Percentiles rank a stretch among this genome's conserved stretches.
Conservation (phyloP, 225 moss, liverwort and hornwort genomes). For the Neckera pumila region DNA sequence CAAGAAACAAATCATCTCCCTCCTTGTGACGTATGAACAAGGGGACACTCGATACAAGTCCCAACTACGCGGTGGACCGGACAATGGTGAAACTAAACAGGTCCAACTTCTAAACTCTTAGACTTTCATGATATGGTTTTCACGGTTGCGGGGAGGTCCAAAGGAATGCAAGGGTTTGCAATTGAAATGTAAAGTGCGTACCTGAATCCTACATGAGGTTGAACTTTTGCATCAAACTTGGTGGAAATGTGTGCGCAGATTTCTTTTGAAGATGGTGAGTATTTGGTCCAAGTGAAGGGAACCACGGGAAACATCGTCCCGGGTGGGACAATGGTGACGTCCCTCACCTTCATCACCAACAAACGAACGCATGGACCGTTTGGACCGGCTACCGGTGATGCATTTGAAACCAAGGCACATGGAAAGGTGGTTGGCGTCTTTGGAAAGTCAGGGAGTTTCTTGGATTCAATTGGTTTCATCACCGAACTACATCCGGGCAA, state of each 20-base stretch:
- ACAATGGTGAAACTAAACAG: neutral
- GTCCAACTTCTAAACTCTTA: too few relatives aligned
- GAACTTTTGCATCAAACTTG: neutral
- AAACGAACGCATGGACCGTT: neutral
- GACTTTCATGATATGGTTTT: too few relatives aligned
- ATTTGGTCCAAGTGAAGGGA: neutral
- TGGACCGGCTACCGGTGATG: neutral
- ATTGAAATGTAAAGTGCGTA: neutral
- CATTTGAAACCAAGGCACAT: neutral
- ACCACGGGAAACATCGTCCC: neutral
- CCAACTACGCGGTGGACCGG: too few relatives aligned
- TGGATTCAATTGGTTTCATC: neutral
- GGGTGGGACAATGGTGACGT: neutral
- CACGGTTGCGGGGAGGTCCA: too few relatives aligned
- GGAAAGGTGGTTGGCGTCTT: neutral
- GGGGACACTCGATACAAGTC: too few relatives aligned
- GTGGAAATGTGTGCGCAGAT: neutral
- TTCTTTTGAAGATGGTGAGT: neutral
- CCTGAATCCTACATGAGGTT: too few relatives aligned
- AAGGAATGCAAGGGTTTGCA: too few relatives aligned
- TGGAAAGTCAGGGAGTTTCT: neutral
- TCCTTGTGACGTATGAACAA: too few relatives aligned
- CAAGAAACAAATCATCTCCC: too few relatives aligned
- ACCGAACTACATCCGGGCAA: neutral
- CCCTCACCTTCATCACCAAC: neutral